Evolutionary conservation across 2,329 filamentous ascomycete species (phyloP).

Genomic region (Claviceps paspali): DNA sequence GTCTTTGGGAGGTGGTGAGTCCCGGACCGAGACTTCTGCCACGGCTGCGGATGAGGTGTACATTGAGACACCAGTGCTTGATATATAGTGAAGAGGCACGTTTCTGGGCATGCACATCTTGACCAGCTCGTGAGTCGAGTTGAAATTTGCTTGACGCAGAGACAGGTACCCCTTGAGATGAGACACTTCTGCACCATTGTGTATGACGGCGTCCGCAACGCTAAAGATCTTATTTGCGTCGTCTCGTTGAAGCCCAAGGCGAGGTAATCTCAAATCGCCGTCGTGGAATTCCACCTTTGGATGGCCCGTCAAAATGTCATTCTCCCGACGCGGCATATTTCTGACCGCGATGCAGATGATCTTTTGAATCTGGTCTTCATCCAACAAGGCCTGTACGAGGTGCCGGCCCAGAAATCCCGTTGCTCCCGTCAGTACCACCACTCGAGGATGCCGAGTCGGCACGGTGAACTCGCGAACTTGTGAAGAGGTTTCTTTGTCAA

Average conservation of each 20-base stretch:
- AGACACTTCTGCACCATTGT: slow-evolving; percentile 23
- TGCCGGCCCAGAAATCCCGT: slow-evolving; percentile 4
- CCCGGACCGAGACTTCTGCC: not conserved
- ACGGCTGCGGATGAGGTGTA: not conserved
- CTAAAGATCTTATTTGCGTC: not conserved
- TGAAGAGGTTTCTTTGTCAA: not conserved
- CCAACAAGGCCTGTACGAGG: slow-evolving; percentile 6
- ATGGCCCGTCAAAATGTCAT: not conserved
- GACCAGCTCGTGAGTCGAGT: slow-evolving; percentile 15
- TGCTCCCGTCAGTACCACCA: slow-evolving; percentile 4
- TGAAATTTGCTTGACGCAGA: slow-evolving; percentile 16
- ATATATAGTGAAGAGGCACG: slow-evolving; percentile 17
- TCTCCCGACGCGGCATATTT: slow-evolving; percentile 5
- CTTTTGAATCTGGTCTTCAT: slow-evolving; percentile 13
- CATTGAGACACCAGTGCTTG: not conserved
- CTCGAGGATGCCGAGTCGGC: not conserved
- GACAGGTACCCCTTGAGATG: slow-evolving; percentile 17
- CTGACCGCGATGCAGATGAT: slow-evolving; percentile 29
- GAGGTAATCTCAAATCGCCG: slow-evolving; percentile 16
- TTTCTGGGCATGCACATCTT: slow-evolving; percentile 5
- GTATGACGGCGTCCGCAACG: slow-evolving; percentile 29
- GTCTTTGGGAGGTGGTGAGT: slow-evolving; percentile 5
- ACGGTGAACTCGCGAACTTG: not conserved
- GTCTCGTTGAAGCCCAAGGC: slow-evolving; percentile 22
- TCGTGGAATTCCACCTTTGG: slow-evolving; percentile 9